Conservation (phyloP, 2,329 filamentous ascomycete species). For the Leptoxyphium fumago region DNA sequence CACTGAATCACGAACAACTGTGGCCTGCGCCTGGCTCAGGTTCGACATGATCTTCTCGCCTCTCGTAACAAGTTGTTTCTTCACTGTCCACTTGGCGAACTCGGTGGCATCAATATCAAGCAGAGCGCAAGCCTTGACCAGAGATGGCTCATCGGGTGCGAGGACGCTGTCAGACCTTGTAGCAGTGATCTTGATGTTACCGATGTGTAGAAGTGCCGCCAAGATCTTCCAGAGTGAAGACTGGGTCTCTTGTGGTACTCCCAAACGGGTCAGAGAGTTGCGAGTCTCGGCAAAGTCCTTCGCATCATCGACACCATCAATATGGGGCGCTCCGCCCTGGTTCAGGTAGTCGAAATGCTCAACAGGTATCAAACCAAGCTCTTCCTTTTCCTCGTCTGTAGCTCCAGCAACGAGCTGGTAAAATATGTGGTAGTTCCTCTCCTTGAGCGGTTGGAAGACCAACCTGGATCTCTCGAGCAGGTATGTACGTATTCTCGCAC, state of each 20-base stretch:
- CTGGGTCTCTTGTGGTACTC: constrained; percentile 61
- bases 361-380: constrained; percentile 62
- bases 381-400: constrained; percentile 66
- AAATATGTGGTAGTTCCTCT: constrained; percentile 98
- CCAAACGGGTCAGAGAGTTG: constrained; percentile 75
- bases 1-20: constrained; percentile 90
- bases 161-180: constrained; percentile 79
- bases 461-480: constrained; percentile 86
- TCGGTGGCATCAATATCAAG: constrained; percentile 74
- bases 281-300: constrained; percentile 84
- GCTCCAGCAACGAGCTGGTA: constrained; percentile 92
- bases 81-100: constrained; percentile 96
- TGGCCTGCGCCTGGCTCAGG: constrained; percentile 79
- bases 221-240: constrained; percentile 77
- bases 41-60: constrained; percentile 98
- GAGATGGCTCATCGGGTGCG: constrained; percentile 62
- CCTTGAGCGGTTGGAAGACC: constrained; percentile 93
- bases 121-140: constrained; percentile 68
- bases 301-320: constrained; percentile 91
- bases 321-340: constrained; percentile 78
- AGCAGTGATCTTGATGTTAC: constrained; percentile 90
- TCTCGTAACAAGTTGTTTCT: constrained; percentile 93
- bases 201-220: constrained; percentile 80
- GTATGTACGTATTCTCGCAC: constrained; percentile 93
- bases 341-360: constrained; percentile 95